Evolutionary conservation across 2,329 filamentous ascomycete species (phyloP), one percentile per base, ranked within the genome.

Genomic region (Ilyonectria sp.): DNA sequence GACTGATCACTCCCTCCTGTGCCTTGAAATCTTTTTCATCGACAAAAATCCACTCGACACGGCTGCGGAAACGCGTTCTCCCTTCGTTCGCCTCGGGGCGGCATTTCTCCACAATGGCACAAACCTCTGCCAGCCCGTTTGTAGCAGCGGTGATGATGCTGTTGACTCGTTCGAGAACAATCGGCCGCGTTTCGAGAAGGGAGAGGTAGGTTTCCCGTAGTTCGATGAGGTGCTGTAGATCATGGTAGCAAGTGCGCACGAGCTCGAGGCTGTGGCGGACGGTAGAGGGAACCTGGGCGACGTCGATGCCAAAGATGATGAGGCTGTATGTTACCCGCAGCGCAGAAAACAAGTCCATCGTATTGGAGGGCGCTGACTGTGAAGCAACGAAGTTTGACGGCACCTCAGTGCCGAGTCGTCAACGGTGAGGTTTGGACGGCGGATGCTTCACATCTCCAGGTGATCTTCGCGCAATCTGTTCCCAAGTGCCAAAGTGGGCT

Each of bases 191-290:
- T 19, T 73, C 53, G 0, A 79, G 71, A 3, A 79, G 68, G 3
- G 61, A 44, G 3, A 79, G 67, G 23, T 73, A 74, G 29, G 77
- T 69, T 19, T 76, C 74, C 3, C 79, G 75, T 1, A 80, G 63
- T n/a, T 75, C 71, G 43, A 80, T 79, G 19, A 80, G 73, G n/a
- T 78, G 74, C 31, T 79, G 75, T 6, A 80, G 71, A 53, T 80
- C 79, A 7, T 62, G 60, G 33, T 80, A 67, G 57, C 77, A 80
- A n/a, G 74, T 78, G 6, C 75, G 71, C 0, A 80, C 75, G 8
- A 80, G 77, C 26, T 80, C 77, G 17, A 80, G 69, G 58, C 75
- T 75, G 7, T 69, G 69, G 2, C 75, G 71, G 21, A 79, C 73
- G 5, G 75, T 73, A 26, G 71, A 67, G 1, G 77, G 75, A 10